Evolutionary conservation across 108 stramenopile genomes (phyloP).

Genomic region (Conticribra guillardii): DNA sequence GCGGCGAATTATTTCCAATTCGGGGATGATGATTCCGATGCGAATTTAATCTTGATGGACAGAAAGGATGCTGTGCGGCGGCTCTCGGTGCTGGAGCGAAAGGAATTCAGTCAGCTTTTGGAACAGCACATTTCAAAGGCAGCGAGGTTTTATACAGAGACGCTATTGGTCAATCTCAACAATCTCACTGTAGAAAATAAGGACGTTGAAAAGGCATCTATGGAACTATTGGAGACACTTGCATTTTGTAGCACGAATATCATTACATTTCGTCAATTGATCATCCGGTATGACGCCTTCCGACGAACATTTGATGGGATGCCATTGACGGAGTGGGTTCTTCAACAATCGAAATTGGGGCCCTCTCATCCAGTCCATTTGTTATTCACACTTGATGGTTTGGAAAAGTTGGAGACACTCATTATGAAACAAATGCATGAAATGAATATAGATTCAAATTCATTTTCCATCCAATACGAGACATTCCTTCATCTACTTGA

Average conservation of each 20-base stretch:
- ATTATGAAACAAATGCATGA: constrained; percentile 28
- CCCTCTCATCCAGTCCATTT: constrained; percentile 9
- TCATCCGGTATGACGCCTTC: constrained; percentile 50
- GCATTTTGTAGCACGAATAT: constrained; percentile 44
- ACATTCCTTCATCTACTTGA: neutral
- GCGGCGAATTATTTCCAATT: constrained; percentile 21
- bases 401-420: constrained; percentile 34
- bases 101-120: constrained; percentile 21
- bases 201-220: constrained; percentile 19
- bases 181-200: constrained; percentile 5
- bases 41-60: constrained; percentile 13
- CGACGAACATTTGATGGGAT: constrained; percentile 30
- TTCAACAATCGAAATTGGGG: constrained; percentile 20
- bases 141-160: constrained; percentile 14
- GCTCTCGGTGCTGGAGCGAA: constrained; percentile 20
- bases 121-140: constrained; percentile 10
- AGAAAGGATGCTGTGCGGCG: constrained; percentile 13
- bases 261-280: constrained; percentile 32
- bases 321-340: constrained; percentile 22
- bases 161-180: constrained; percentile 6
- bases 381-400: constrained; percentile 32
- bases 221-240: constrained; percentile 30
- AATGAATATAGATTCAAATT: neutral
- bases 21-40: constrained; percentile 7
- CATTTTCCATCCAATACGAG: neutral